Percentiles rank a stretch among this genome's conserved stretches.
Evolutionary conservation across 352 stramenopile genomes (phyloP).

Genomic region (Globisporangium radiosum): DNA sequence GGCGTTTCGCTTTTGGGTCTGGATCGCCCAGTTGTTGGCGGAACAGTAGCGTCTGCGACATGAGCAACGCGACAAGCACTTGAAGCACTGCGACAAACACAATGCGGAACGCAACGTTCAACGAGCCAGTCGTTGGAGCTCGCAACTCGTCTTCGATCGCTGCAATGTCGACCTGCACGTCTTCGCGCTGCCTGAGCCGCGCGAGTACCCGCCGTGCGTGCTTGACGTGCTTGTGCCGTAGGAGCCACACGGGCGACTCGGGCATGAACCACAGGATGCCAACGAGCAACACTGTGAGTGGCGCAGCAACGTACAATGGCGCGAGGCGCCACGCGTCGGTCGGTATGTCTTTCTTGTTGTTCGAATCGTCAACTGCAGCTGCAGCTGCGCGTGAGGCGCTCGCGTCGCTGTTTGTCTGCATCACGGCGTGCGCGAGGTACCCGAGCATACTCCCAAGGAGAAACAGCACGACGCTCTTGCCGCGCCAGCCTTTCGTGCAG

Average conservation of each 20-base stretch:
- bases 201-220: constrained; percentile 43
- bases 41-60: constrained; percentile 60
- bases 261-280: constrained; percentile 60
- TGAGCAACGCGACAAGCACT: constrained; percentile 51
- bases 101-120: constrained; percentile 60
- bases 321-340: constrained; percentile 53
- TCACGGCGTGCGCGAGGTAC: constrained; percentile 51
- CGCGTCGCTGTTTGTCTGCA: constrained; percentile 44
- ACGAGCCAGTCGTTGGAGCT: constrained; percentile 28
- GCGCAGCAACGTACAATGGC: constrained; percentile 52
- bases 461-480: constrained; percentile 80
- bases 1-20: constrained; percentile 7
- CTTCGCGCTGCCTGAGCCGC: constrained; percentile 55
- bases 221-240: constrained; percentile 51
- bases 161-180: constrained; percentile 57
- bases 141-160: constrained; percentile 50
- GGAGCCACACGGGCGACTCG: constrained; percentile 74
- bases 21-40: constrained; percentile 33
- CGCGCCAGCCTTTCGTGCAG: constrained; percentile 81
- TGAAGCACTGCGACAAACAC: constrained; percentile 55
- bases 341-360: background rate
- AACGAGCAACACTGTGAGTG: constrained; percentile 52
- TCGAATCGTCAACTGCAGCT: too few relatives aligned
- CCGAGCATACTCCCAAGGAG: constrained; percentile 67
- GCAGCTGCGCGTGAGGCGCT: constrained; percentile 21